Percentiles rank a stretch among this genome's conserved stretches.
phyloP scores from a whole-genome alignment of 495 filamentous ascomycete genomes.

The Neurospora terricola region DNA sequence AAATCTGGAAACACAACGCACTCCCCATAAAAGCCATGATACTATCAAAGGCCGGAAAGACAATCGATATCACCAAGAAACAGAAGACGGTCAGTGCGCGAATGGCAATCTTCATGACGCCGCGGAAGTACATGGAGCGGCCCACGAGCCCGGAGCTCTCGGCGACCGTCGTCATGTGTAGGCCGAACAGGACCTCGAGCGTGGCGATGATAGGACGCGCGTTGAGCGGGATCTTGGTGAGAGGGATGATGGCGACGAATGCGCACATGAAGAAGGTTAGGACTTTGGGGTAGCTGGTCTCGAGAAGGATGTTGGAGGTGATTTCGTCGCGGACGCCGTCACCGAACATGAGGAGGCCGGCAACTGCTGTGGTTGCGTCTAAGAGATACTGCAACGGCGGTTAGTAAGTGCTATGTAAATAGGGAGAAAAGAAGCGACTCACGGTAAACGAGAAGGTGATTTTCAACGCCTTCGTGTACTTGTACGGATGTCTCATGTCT shows the following conservation, averaged over 20 bases:
- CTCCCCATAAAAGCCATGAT: constrained; percentile 92
- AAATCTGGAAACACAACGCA: constrained; percentile 88
- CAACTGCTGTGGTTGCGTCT: constrained; percentile 69
- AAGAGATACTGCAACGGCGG: constrained; percentile 50
- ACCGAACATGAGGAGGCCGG: constrained; percentile 90
- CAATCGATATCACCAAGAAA: constrained; percentile 49
- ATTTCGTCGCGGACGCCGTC: constrained; percentile 76
- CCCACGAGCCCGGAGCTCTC: constrained; percentile 36
- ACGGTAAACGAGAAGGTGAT: constrained; percentile 87
- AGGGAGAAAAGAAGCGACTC: constrained; percentile 17
- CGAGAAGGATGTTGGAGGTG: constrained; percentile 74
- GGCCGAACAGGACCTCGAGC: constrained; percentile 66
- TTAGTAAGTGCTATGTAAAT: neutral
- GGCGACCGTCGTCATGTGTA: constrained; percentile 48
- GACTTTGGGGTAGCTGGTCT: constrained; percentile 61
- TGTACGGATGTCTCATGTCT: constrained; percentile 92
- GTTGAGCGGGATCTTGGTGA: constrained; percentile 91
- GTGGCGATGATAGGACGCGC: constrained; percentile 81
- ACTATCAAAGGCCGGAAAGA: constrained; percentile 81
- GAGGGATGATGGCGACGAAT: constrained; percentile 83
- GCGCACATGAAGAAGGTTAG: constrained; percentile 68
- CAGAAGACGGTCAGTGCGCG: constrained; percentile 41
- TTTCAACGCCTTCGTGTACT: constrained; percentile 66
- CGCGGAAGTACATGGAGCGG: constrained; percentile 47
- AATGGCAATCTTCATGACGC: constrained; percentile 48